Evolutionary conservation across 139 green algal species (phyloP).

Genomic region (Diplosphaera chodatii): DNA sequence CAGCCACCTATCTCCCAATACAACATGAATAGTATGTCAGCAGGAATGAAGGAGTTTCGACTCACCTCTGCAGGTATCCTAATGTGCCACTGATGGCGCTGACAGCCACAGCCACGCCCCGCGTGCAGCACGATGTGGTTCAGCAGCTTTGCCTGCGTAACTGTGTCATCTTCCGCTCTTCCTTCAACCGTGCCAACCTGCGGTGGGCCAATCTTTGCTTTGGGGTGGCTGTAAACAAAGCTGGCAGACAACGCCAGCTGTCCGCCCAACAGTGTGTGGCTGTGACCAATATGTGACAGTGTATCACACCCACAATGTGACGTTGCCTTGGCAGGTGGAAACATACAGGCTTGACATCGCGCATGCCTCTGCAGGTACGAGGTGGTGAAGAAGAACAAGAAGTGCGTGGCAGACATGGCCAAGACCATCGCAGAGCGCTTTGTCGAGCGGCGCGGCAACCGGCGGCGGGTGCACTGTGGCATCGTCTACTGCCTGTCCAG

Average conservation of each 20-base stretch:
- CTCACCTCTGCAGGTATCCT: constrained; percentile 30
- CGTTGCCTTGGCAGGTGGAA: no score
- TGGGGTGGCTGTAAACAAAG: no score
- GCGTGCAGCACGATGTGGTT: constrained; percentile 69
- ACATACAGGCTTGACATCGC: no score
- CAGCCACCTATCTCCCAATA: no score
- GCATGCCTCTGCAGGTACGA: constrained; percentile 70
- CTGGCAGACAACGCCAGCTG: no score
- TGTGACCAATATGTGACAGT: no score
- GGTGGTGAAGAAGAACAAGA: constrained; percentile 63
- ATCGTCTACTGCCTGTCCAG: constrained; percentile 93
- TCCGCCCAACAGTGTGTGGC: neutral
- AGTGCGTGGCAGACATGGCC: constrained; percentile 48
- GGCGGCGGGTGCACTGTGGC: constrained; percentile 56
- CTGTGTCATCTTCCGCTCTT: constrained; percentile 76
- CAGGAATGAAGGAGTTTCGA: no score
- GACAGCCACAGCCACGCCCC: constrained; percentile 79
- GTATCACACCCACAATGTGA: no score
- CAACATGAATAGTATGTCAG: no score
- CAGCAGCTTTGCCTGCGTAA: constrained; percentile 36
- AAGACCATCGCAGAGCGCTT: constrained; percentile 35
- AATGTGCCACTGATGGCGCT: constrained; percentile 77
- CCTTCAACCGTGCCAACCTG: constrained; percentile 93
- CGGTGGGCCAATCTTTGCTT: constrained; percentile 20
- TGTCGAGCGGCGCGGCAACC: constrained; percentile 1